Evolutionary conservation across 2,329 filamentous ascomycete species (phyloP).

Genomic region (Hymenoscyphus albidus): DNA sequence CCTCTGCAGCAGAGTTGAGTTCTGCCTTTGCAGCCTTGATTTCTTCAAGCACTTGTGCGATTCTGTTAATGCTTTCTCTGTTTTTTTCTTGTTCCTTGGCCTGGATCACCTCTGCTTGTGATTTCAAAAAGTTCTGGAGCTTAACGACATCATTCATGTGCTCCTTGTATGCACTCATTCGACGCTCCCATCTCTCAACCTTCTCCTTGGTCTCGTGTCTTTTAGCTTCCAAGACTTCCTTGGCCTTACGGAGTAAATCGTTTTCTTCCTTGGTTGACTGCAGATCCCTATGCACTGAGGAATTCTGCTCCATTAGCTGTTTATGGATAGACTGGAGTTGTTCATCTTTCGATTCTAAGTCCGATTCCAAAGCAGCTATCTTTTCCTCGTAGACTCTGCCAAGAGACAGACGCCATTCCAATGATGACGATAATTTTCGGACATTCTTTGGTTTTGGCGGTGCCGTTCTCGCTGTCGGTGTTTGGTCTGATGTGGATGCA

Average conservation of each 20-base stretch:
- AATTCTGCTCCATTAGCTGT: background rate
- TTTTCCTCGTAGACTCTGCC: background rate
- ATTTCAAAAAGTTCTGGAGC: slow-evolving; percentile 24
- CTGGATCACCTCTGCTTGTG: slow-evolving; percentile 15
- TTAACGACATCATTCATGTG: slow-evolving; percentile 36
- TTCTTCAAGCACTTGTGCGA: slow-evolving; percentile 1
- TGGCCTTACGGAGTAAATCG: slow-evolving; percentile 9
- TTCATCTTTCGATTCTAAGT: background rate
- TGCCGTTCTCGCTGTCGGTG: background rate
- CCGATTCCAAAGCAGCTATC: background rate
- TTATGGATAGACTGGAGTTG: background rate
- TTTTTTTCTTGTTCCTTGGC: background rate
- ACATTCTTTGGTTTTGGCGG: background rate
- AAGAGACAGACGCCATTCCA: background rate
- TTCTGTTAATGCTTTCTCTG: background rate
- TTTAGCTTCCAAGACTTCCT: slow-evolving; percentile 15
- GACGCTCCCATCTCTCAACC: slow-evolving; percentile 26
- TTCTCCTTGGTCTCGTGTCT: slow-evolving; percentile 23
- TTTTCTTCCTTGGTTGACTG: slow-evolving; percentile 17
- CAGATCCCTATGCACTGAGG: background rate
- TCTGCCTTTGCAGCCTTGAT: slow-evolving; percentile 7
- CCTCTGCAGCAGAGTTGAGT: background rate
- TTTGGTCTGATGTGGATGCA: background rate
- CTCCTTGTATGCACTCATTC: slow-evolving; percentile 28
- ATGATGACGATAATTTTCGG: background rate